A percentile compares a stretch with the other conserved stretches of the same genome.
phyloP scores from a whole-genome alignment of 352 stramenopile species.

The Globisporangium camurandrum region DNA sequence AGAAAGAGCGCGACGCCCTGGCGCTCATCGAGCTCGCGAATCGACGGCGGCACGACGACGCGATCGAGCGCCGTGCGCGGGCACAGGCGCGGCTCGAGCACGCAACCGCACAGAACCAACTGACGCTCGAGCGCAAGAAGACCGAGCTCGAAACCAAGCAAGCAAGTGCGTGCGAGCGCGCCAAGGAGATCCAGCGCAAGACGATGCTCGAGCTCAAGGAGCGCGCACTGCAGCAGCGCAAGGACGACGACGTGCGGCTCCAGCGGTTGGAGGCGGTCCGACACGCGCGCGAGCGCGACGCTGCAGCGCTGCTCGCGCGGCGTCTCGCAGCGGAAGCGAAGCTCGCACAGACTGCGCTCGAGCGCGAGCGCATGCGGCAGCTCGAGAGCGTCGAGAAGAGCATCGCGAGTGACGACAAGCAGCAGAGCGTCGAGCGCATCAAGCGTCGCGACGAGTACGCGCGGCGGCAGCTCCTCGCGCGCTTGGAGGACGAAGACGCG shows the following conservation, averaged over 20 bases:
- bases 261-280: constrained; percentile 50
- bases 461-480: constrained; percentile 40
- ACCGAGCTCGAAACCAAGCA: constrained; percentile 61
- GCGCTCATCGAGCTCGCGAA: constrained; percentile 53
- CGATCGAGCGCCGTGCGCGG: constrained; percentile 41
- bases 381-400: constrained; percentile 50
- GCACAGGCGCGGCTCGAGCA: constrained; percentile 44
- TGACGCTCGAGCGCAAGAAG: constrained; percentile 51
- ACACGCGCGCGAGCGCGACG: constrained; percentile 29
- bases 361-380: constrained; percentile 37
- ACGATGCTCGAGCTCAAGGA: constrained; percentile 49
- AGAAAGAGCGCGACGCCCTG: constrained; percentile 54
- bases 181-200: constrained; percentile 56
- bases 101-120: constrained; percentile 48
- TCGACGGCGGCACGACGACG: constrained; percentile 42
- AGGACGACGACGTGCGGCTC: constrained; percentile 61
- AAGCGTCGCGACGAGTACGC: constrained; percentile 69
- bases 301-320: constrained; percentile 31
- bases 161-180: constrained; percentile 30
- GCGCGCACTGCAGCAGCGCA: constrained; percentile 43
- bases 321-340: constrained; percentile 32
- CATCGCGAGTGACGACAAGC: constrained; percentile 44
- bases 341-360: constrained; percentile 28
- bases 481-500: constrained; percentile 53
- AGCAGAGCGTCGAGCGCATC: constrained; percentile 65